phyloP scores from a whole-genome alignment of 2,329 filamentous ascomycete species.

The Huntiella moniliformis region DNA sequence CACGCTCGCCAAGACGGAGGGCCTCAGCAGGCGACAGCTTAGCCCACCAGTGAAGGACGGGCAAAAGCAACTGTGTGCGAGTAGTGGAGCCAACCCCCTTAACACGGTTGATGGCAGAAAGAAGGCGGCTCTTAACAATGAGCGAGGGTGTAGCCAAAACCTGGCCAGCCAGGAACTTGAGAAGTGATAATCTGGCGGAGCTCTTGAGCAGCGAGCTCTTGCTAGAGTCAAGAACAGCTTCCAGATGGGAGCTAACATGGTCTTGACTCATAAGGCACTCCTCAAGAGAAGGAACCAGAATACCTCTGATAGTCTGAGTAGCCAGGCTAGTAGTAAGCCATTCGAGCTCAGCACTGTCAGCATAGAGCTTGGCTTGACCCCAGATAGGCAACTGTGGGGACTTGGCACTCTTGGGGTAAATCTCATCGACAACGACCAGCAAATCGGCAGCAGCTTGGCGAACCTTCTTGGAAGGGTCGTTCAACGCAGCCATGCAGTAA shows the following conservation, averaged over 20 bases:
- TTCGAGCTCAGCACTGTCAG: constrained; percentile 30
- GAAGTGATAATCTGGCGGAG: constrained; percentile 41
- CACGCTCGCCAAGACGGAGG: constrained; percentile 21
- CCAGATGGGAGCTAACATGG: constrained; percentile 47
- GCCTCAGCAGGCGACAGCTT: constrained; percentile 32
- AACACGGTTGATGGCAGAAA: constrained; percentile 53
- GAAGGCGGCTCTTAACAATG: constrained; percentile 48
- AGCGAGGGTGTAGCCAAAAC: constrained; percentile 48
- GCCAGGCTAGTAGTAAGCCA: constrained; percentile 40
- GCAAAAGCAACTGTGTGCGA: constrained; percentile 59
- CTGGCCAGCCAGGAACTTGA: constrained; percentile 59
- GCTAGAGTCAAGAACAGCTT: constrained; percentile 22
- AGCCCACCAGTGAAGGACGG: constrained; percentile 52
- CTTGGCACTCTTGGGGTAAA: constrained; percentile 25
- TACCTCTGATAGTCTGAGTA: constrained; percentile 41
- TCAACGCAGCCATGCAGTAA: constrained; percentile 56
- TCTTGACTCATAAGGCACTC: constrained; percentile 67
- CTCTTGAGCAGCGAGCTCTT: constrained; percentile 34
- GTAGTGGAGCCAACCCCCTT: constrained; percentile 51
- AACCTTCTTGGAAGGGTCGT: constrained; percentile 57
- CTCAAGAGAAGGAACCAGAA: constrained; percentile 60
- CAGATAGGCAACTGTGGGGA: constrained; percentile 27
- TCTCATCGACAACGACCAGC: constrained; percentile 33
- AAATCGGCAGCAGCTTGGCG: constrained; percentile 57
- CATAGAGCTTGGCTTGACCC: constrained; percentile 49